These are phyloP conservation scores for Plasmodium vinckei DNA, from an alignment of 169 alveolate genomes.

Conservation along the genomic window DNA sequence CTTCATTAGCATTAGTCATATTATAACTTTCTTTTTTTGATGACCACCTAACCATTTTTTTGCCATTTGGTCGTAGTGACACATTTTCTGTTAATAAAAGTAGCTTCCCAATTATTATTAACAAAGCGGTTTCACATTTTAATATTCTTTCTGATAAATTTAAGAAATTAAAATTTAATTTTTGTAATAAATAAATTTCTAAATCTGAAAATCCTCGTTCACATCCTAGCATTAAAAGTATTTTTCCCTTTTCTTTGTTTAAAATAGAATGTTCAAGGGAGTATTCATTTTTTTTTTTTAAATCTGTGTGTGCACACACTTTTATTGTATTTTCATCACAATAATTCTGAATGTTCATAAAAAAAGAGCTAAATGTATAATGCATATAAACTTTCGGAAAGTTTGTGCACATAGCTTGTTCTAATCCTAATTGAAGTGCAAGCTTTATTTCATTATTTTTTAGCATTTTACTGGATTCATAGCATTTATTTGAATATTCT, in stretches of 20 bases:
- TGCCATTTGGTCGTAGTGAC: constrained; percentile 50
- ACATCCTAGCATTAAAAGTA: constrained; percentile 74
- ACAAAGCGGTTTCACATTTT: constrained; percentile 74
- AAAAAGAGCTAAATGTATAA: constrained; percentile 67
- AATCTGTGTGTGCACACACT: constrained; percentile 72
- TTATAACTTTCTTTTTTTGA: neutral
- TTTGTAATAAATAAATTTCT: constrained; percentile 62
- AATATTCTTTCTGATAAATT: constrained; percentile 64
- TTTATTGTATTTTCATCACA: constrained; percentile 43
- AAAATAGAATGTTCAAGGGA: constrained; percentile 19
- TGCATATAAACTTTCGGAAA: constrained; percentile 59
- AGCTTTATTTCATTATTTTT: constrained; percentile 71
- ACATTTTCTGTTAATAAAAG: constrained; percentile 63
- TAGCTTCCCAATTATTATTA: constrained; percentile 55
- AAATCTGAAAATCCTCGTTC: constrained; percentile 74
- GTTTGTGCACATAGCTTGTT: constrained; percentile 75
- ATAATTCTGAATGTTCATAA: constrained; percentile 59
- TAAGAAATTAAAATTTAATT: constrained; percentile 44
- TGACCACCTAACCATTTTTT: constrained; percentile 46
- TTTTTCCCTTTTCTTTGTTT: constrained; percentile 40
- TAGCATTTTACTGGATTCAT: constrained; percentile 68
- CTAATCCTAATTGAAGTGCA: constrained; percentile 73
- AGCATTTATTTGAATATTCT: constrained; percentile 51
- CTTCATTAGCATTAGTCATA: neutral
- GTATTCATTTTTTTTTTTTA: neutral